These are phyloP conservation scores for Talaromyces adpressus DNA, from an alignment of 495 filamentous ascomycete species.

Conservation along the genomic window DNA sequence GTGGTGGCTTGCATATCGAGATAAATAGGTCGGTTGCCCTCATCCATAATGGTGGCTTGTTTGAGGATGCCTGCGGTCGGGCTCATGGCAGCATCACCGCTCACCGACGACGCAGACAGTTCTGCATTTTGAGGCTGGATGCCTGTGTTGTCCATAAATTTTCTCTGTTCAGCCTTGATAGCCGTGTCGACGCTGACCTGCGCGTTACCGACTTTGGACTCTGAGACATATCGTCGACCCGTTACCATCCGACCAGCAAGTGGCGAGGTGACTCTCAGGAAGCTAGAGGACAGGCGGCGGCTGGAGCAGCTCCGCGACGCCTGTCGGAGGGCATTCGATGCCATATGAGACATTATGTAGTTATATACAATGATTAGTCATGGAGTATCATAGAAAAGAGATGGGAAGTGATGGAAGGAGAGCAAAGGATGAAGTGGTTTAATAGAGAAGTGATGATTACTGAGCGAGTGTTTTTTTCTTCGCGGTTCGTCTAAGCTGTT, in stretches of 20 bases:
- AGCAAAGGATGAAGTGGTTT: not conserved
- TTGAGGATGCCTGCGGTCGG: constrained; percentile 84
- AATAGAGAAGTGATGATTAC: not conserved
- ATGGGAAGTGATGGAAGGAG: not conserved
- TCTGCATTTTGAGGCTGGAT: constrained; percentile 43
- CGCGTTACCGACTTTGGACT: constrained; percentile 70
- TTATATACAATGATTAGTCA: constrained; percentile 1
- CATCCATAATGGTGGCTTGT: constrained; percentile 87
- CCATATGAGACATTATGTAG: constrained; percentile 59
- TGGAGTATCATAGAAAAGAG: not conserved
- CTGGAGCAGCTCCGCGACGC: constrained; percentile 55
- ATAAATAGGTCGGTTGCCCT: constrained; percentile 91
- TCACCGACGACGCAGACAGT: constrained; percentile 51
- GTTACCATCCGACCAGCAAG: constrained; percentile 15
- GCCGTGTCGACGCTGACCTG: constrained; percentile 77
- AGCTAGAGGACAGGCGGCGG: constrained; percentile 39
- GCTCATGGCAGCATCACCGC: constrained; percentile 64
- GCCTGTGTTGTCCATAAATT: constrained; percentile 67
- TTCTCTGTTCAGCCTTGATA: constrained; percentile 75
- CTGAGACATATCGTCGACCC: constrained; percentile 71
- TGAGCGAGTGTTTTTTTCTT: not conserved
- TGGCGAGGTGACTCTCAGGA: constrained; percentile 36
- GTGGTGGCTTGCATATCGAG: constrained; percentile 99
- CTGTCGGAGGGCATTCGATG: constrained; percentile 68
- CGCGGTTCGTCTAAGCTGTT: not conserved